Base-by-base conservation (phyloP, 345 rosid species). In the Gossypium raimondii region DNA sequence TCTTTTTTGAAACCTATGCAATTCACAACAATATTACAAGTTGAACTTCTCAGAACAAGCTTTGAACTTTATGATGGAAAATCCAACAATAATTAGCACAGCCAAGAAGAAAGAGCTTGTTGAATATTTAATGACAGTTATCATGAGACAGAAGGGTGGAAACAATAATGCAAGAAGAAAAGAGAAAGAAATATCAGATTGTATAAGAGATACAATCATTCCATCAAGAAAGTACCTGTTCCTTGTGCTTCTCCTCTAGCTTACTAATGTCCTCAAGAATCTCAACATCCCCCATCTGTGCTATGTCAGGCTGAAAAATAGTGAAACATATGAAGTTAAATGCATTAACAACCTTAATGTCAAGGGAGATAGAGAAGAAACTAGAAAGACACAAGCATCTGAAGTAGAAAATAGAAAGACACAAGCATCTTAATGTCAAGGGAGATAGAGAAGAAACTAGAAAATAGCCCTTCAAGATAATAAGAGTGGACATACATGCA, bases 1-100 rank as follows among this genome's bases (percentile, higher is more conserved):
- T 90, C 89, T 87, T 93, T 90, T 85, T 90, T 64, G 79, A 83
- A 78, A 86, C 91, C 99, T 95, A 60, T 34, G 27, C 60, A 55
- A 66, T 76, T 29, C 74, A 80, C 78, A 75, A 59, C 65, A 74
- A 59, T 59, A 41, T 14, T 52, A 74, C 38, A 25, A 61, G 22
- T 44, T 27, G 10, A 58, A 70, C 7, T 75, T 55, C 6, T 16
- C 45, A 51, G 60, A 34, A 69, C 22, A 77, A 27, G 47, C 70
- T 66, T 45, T 66, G 41, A 56, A 22, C 29, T 62, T 60, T 8
- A 68, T 47, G 25, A 51, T 67, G 80, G 58, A 66, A 67, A 72
- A 70, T 70, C 67, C 74, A 70, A 67, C 50, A 52, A n/a, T 7
- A 73, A 58, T 16, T 64, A 50, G 22, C 58, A 62, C 44, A 34